Percentiles rank a stretch among this genome's conserved stretches.
Conservation (phyloP, 148 eudicot genomes). For the Persicaria tinctoria region DNA sequence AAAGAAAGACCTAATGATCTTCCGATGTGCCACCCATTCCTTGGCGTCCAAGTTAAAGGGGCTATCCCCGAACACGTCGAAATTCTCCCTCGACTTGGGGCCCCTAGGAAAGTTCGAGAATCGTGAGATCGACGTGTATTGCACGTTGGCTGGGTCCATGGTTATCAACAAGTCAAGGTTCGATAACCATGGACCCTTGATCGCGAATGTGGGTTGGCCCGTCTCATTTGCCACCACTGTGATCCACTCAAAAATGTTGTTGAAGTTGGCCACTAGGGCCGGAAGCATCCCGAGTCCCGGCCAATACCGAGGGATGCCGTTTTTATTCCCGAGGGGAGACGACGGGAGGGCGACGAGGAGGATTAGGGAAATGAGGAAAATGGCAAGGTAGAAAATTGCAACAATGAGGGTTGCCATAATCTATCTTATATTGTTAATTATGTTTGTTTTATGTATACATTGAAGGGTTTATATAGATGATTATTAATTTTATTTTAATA, state of each 20-base stretch:
- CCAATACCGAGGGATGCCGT: slow-evolving; percentile 29
- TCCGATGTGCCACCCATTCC: slow-evolving; percentile 28
- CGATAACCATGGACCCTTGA: slow-evolving; percentile 22
- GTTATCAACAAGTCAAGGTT: slow-evolving; percentile 24
- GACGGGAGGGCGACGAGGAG: slow-evolving; percentile 8
- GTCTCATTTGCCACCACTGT: not conserved
- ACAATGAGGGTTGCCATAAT: not conserved
- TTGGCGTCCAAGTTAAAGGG: slow-evolving; percentile 22
- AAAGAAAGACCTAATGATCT: slow-evolving; percentile 16
- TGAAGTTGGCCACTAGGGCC: not conserved
- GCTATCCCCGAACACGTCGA: slow-evolving; percentile 34
- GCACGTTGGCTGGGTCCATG: slow-evolving; percentile 29
- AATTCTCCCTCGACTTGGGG: slow-evolving; percentile 20
- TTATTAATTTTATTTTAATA: not conserved
- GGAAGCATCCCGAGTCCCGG: slow-evolving; percentile 10
- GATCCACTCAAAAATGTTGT: not conserved
- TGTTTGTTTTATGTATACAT: not conserved
- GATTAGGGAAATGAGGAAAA: not conserved
- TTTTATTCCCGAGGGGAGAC: slow-evolving; percentile 12
- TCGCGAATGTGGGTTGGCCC: slow-evolving; percentile 4
- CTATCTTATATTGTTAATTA: not conserved
- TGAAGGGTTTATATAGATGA: not conserved
- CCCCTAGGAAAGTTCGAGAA: slow-evolving; percentile 28
- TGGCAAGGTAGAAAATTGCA: not conserved
- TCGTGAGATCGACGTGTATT: slow-evolving; percentile 14